Percentiles rank a stretch among this genome's conserved stretches.
phyloP scores from a whole-genome alignment of 176 grass and related monocot genomes.

The Metroxylon sagu region DNA sequence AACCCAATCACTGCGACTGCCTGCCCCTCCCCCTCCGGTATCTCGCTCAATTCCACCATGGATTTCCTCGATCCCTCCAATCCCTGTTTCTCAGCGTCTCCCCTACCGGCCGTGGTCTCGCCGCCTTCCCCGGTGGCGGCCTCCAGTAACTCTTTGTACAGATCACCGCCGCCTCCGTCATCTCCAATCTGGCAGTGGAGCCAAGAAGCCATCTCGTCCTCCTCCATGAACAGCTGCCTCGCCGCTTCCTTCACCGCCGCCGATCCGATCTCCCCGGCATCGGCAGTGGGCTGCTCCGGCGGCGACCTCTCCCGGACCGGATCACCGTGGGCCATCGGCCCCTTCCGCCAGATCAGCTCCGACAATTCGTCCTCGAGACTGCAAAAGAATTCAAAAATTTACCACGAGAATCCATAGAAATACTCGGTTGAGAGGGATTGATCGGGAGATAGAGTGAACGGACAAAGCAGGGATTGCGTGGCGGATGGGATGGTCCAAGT shows the following conservation, averaged over 20 bases:
- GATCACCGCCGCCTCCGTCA: background rate
- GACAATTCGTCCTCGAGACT: constrained; percentile 15
- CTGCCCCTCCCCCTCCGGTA: background rate
- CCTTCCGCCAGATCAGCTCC: constrained; percentile 23
- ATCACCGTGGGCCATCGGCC: background rate
- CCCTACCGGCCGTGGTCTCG: background rate
- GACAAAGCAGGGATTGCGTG: too few species aligned
- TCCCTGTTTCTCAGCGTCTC: background rate
- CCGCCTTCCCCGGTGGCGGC: background rate
- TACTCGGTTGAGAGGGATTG: too few species aligned
- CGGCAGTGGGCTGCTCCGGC: background rate
- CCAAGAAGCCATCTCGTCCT: constrained; percentile 15
- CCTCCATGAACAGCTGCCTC: constrained; percentile 16
- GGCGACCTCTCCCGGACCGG: background rate
- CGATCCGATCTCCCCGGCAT: background rate
- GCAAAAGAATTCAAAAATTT: background rate
- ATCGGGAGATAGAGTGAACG: too few species aligned
- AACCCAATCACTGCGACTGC: too few species aligned
- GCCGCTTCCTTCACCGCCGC: constrained; percentile 5
- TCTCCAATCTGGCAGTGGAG: constrained; percentile 6
- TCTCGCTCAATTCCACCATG: background rate
- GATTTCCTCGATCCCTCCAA: background rate
- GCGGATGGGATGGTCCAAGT: too few species aligned
- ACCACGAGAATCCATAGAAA: too few species aligned
- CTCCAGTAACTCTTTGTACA: too few species aligned